phyloP scores from a whole-genome alignment of 768 basidiomycete species.

The Mycena capillaripes region DNA sequence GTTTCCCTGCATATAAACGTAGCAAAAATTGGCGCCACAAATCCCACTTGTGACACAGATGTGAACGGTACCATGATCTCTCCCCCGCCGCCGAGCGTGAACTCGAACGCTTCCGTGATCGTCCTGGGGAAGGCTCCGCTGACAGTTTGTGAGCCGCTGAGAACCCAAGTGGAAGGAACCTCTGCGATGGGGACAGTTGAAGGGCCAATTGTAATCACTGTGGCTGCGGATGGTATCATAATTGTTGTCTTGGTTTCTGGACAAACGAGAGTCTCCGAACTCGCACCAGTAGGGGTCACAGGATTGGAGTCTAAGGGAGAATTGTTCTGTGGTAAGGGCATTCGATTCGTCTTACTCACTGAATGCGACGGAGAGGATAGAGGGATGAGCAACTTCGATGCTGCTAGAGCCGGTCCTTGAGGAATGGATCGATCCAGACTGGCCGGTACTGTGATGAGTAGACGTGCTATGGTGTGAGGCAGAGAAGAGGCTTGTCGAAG shows the following conservation, averaged over 20 bases:
- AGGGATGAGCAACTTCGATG: not conserved
- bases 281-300: not conserved
- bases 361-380: not conserved
- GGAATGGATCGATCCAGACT: too few relatives aligned
- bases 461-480: too few relatives aligned
- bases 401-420: too few relatives aligned
- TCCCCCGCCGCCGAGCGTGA: not conserved
- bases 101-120: too few relatives aligned
- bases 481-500: too few relatives aligned
- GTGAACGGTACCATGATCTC: not conserved
- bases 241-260: not conserved
- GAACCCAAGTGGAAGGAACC: too few relatives aligned
- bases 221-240: not conserved
- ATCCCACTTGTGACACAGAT: not conserved
- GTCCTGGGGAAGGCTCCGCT: too few relatives aligned
- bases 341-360: not conserved
- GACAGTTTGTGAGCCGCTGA: too few relatives aligned
- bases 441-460: not conserved
- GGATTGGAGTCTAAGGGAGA: not conserved
- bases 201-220: not conserved
- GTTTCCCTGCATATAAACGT: not conserved
- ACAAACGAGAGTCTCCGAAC: not conserved
- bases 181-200: too few relatives aligned
- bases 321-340: not conserved
- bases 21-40: not conserved